phyloP scores from a whole-genome alignment of 345 rosid species.

The Cardiospermum halicacabum region DNA sequence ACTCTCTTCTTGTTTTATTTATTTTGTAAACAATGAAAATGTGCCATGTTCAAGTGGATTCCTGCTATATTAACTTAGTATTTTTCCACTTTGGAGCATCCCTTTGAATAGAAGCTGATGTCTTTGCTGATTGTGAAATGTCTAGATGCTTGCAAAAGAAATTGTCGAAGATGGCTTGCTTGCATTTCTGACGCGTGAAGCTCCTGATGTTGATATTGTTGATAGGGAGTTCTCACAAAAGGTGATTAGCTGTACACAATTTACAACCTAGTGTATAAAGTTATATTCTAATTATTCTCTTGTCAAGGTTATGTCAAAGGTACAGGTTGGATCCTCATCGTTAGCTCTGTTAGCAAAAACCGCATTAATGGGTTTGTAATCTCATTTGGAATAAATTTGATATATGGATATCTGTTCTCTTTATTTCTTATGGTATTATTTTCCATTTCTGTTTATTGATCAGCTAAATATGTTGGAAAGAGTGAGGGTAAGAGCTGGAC shows the following conservation, averaged over 20 bases:
- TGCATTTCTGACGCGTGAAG: slow-evolving; percentile 63
- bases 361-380: slow-evolving; percentile 68
- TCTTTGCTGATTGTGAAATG: slow-evolving; percentile 19
- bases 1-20: slow-evolving; percentile 11
- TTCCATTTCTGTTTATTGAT: slow-evolving; percentile 21
- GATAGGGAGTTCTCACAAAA: slow-evolving; percentile 40
- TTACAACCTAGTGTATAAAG: slow-evolving; percentile 9
- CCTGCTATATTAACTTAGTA: not conserved
- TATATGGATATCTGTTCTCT: slow-evolving; percentile 6
- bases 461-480: slow-evolving; percentile 91
- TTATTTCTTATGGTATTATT: slow-evolving; percentile 12
- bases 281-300: slow-evolving; percentile 13
- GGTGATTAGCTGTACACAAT: slow-evolving; percentile 34
- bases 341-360: slow-evolving; percentile 79
- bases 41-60: slow-evolving; percentile 4
- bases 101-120: slow-evolving; percentile 9
- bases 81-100: slow-evolving; percentile 15
- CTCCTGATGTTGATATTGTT: slow-evolving; percentile 40
- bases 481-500: slow-evolving; percentile 85
- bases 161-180: slow-evolving; percentile 80
- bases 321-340: slow-evolving; percentile 76
- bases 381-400: slow-evolving; percentile 7
- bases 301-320: slow-evolving; percentile 63
- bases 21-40: slow-evolving; percentile 3
- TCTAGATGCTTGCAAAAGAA: slow-evolving; percentile 87